Evolutionary conservation across 306 rosid genomes (phyloP).

Genomic region (Ziziphus jujuba): DNA sequence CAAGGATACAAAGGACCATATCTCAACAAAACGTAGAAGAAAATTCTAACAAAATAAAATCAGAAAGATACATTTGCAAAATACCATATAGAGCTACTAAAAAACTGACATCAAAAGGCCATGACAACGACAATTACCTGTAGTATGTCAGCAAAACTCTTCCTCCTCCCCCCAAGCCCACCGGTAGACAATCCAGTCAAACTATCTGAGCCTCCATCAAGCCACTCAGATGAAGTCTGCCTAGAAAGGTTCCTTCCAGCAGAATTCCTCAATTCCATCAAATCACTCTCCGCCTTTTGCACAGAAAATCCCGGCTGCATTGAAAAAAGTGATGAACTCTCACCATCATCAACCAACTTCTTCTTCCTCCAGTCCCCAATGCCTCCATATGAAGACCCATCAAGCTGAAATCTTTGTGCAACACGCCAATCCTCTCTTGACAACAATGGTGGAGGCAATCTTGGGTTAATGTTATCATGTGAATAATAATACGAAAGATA

Average conservation of each 20-base stretch:
- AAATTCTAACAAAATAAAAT: background rate
- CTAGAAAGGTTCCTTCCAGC: slow-evolving; percentile 51
- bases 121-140: slow-evolving; percentile 54
- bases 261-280: slow-evolving; percentile 58
- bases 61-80: background rate
- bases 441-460: slow-evolving; percentile 84
- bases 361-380: slow-evolving; percentile 71
- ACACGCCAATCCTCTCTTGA: slow-evolving; percentile 97
- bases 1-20: background rate
- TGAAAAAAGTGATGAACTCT: slow-evolving; percentile 69
- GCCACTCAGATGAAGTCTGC: slow-evolving; percentile 56
- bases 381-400: slow-evolving; percentile 60
- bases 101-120: background rate
- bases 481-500: slow-evolving; percentile 88
- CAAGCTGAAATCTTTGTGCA: slow-evolving; percentile 78
- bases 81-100: background rate
- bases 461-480: slow-evolving; percentile 72
- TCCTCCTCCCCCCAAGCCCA: slow-evolving; percentile 73
- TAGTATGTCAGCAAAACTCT: slow-evolving; percentile 73
- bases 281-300: slow-evolving; percentile 63
- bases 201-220: slow-evolving; percentile 46
- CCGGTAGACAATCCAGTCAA: slow-evolving; percentile 45
- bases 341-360: slow-evolving; percentile 38
- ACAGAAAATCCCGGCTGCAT: slow-evolving; percentile 69
- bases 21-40: background rate